phyloP scores from a whole-genome alignment of 345 rosid species.

The Ceriops tagal region DNA sequence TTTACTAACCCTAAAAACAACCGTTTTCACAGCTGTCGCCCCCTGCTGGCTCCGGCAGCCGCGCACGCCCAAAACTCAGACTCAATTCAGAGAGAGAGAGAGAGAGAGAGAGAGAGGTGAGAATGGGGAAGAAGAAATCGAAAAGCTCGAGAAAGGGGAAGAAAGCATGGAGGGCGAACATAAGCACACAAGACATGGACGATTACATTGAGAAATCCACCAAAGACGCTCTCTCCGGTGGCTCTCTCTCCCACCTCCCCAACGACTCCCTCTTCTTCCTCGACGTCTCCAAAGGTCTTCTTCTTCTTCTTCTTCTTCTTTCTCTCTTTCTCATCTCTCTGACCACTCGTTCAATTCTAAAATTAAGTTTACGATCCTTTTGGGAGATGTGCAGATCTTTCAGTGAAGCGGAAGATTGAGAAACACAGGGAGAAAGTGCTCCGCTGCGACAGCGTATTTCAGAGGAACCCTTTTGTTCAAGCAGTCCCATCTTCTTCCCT shows the following conservation, averaged over 20 bases:
- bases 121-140: conserved; percentile 61
- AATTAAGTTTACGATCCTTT: neutral
- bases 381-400: conserved; percentile 42
- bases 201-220: conserved; percentile 74
- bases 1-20: too few species aligned
- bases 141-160: conserved; percentile 86
- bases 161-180: conserved; percentile 96
- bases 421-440: conserved; percentile 71
- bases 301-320: neutral
- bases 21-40: too few species aligned
- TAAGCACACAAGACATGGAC: conserved; percentile 70
- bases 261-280: conserved; percentile 70
- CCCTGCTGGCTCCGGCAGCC: neutral
- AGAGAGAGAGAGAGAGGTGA: neutral
- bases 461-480: conserved; percentile 73
- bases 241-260: conserved; percentile 61
- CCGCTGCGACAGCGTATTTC: conserved; percentile 55
- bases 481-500: conserved; percentile 58
- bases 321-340: too few species aligned
- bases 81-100: neutral
- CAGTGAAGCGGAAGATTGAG: conserved; percentile 76
- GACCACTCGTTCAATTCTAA: neutral
- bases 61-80: neutral
- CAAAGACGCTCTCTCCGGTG: conserved; percentile 82
- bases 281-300: conserved; percentile 61